These are phyloP conservation scores for Melocanna baccifera DNA, from an alignment of 176 grass and related monocot genomes.

Conservation along the genomic window DNA sequence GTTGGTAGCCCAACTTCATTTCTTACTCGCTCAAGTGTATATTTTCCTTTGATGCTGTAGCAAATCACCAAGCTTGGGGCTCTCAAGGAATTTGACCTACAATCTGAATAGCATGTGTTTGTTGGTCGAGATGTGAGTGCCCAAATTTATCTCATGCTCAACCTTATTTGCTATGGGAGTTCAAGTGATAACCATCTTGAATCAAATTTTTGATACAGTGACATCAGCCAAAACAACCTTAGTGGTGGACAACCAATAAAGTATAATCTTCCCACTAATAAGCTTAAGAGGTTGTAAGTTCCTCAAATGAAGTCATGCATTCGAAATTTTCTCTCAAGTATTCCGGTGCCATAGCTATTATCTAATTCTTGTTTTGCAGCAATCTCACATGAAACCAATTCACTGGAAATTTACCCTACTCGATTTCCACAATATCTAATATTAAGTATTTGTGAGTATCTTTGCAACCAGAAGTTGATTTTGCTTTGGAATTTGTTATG, in stretches of 20 bases:
- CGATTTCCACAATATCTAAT: conserved; percentile 60
- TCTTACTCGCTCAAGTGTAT: conserved; percentile 12
- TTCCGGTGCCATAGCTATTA: conserved; percentile 9
- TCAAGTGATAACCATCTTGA: conserved; percentile 27
- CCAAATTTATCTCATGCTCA: conserved; percentile 8
- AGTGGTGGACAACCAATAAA: conserved; percentile 54
- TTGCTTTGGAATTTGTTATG: not conserved
- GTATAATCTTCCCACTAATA: conserved; percentile 77
- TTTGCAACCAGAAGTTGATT: conserved; percentile 11
- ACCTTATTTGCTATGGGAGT: conserved; percentile 16
- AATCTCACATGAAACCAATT: conserved; percentile 83
- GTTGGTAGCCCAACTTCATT: not conserved
- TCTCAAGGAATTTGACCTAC: conserved; percentile 72
- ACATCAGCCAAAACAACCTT: conserved; percentile 87
- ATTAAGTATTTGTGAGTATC: conserved; percentile 78
- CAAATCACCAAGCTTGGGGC: conserved; percentile 56
- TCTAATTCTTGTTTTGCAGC: conserved; percentile 48
- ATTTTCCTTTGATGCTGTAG: conserved; percentile 38
- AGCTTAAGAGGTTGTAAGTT: conserved; percentile 82
- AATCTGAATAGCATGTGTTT: conserved; percentile 75
- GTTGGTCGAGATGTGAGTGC: conserved; percentile 74
- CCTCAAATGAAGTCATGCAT: conserved; percentile 12
- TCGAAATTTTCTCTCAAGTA: not conserved
- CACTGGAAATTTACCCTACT: conserved; percentile 67
- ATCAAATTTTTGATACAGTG: conserved; percentile 48